Evolutionary conservation across 805 yeast species (phyloP), one percentile per base, ranked within the genome.

Genomic region (Candida xiaguanensis): DNA sequence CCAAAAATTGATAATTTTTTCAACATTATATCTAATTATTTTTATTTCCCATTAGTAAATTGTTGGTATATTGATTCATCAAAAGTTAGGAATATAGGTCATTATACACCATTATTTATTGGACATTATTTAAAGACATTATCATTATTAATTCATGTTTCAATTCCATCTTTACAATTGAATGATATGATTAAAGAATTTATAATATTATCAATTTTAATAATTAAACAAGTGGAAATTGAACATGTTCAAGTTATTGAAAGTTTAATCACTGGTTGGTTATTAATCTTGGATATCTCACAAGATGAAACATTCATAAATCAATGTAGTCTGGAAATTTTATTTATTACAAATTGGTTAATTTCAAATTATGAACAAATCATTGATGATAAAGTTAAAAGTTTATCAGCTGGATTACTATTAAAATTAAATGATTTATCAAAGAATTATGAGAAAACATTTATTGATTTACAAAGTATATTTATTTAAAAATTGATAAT

Each of bases 91-190:
- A 61, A 63, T 30, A 58, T 75, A 26, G 84, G 85, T 0, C 70
- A 64, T 29, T 77, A 77, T 48, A 72, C 84, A 1, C 68, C 75
- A 1, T 48, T 82, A 1, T 56, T 83, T 15, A 64, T 67, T 25
- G 68, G 77, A 0, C 90, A 84, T 52, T 82, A 70, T 54, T 48
- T 84, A 33, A 72, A 75, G 39, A 79, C 86, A 0, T 51, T 84
- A 39, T 68, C 78, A 0, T 50, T 83, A n/a, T 48, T 84, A 2
- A 53, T 81, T 15, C 77, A 76, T 38, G 63, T 78, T 36, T 78
- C 84, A 0, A 73, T 76, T 43, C 88, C 87, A 1, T 61, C 77
- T 2, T 46, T 60, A 1, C 72, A 75, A 31, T 51, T 78, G 17
- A 53, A 61, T 1, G 85, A 76, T 26, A 81, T 85, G 86, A 64